Conservation (phyloP, 2,329 filamentous ascomycete species). For the Trichoderma afroharzianum region DNA sequence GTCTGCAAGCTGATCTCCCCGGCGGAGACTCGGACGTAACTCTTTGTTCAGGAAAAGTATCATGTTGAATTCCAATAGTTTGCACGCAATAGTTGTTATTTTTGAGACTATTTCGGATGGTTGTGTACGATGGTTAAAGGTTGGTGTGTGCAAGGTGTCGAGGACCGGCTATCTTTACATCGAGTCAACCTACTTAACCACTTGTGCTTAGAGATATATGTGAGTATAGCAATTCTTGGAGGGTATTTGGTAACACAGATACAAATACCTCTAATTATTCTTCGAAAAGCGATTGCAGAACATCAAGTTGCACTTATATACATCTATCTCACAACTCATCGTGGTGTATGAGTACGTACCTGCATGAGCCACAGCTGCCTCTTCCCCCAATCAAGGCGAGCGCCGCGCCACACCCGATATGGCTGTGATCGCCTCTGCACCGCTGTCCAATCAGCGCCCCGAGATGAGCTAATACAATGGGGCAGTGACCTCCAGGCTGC, state of each 20-base stretch:
- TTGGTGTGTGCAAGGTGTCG: background rate
- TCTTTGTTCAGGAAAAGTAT: background rate
- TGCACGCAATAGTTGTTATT: background rate
- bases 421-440: background rate
- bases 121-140: background rate
- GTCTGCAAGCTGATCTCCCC: background rate
- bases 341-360: background rate
- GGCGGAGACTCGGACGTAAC: background rate
- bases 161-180: background rate
- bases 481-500: background rate
- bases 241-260: background rate
- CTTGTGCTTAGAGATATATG: background rate
- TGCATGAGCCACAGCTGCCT: background rate
- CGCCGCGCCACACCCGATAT: constrained; percentile 1
- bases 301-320: constrained; percentile 9
- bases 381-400: background rate
- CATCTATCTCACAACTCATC: background rate
- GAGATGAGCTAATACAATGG: background rate
- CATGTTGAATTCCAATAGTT: background rate
- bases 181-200: background rate
- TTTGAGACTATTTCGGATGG: background rate
- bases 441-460: background rate
- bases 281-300: background rate
- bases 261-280: accelerated
- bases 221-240: background rate